These are phyloP conservation scores for Spiromastix sp. DNA, from an alignment of 2,329 filamentous ascomycete genomes.

Conservation along the genomic window DNA sequence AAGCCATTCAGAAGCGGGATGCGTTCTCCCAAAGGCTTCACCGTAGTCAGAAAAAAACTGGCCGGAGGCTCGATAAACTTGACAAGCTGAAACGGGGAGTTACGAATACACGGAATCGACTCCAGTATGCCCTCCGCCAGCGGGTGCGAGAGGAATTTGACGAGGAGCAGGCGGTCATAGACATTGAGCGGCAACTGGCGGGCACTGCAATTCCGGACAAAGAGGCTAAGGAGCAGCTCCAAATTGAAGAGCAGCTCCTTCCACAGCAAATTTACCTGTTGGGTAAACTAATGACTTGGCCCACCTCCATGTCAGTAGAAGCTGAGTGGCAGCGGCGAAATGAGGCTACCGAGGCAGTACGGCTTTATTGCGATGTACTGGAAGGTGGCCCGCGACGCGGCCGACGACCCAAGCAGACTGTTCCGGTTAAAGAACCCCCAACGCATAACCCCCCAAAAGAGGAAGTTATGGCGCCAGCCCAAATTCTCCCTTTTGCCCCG, in stretches of 20 bases:
- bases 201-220: slow-evolving; percentile 7
- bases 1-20: background rate
- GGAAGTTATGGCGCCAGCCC: too few relatives aligned
- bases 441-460: background rate
- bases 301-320: slow-evolving; percentile 6
- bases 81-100: slow-evolving; percentile 9
- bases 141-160: slow-evolving; percentile 9
- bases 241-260: slow-evolving; percentile 11
- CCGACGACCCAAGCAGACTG: background rate
- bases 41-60: background rate
- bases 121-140: slow-evolving; percentile 9
- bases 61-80: background rate
- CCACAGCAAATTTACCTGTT: slow-evolving; percentile 15
- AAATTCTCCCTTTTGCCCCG: too few relatives aligned
- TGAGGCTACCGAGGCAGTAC: slow-evolving; percentile 11
- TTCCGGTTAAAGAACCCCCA: background rate
- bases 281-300: slow-evolving; percentile 15
- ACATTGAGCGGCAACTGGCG: slow-evolving; percentile 13
- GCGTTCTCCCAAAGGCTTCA: too few relatives aligned
- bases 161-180: slow-evolving; percentile 12
- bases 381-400: slow-evolving; percentile 11
- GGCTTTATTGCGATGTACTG: slow-evolving; percentile 13
- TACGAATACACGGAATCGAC: slow-evolving; percentile 8
- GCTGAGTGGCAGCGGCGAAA: slow-evolving; percentile 14
- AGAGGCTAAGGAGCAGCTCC: slow-evolving; percentile 4